Evolutionary conservation across 768 basidiomycete species (phyloP).

Genomic region (Lactarius psammicola): DNA sequence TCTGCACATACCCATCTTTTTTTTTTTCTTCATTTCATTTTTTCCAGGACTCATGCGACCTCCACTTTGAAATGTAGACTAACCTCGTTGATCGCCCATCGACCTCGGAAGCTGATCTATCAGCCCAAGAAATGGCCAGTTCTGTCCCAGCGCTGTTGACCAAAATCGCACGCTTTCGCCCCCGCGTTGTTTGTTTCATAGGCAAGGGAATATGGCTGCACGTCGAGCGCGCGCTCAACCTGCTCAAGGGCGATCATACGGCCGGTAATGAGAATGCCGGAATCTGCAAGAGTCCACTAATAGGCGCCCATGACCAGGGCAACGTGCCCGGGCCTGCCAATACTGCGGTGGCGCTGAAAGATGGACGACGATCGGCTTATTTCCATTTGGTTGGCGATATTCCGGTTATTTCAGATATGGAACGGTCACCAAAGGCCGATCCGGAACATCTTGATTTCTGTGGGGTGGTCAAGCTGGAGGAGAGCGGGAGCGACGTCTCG

Average conservation of each 20-base stretch:
- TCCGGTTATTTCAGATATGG: neutral
- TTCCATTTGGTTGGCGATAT: neutral
- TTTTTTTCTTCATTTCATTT: neutral
- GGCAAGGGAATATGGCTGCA: slow-evolving; percentile 65
- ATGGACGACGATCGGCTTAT: neutral
- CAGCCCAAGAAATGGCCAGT: slow-evolving; percentile 47
- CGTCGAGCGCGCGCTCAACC: slow-evolving; percentile 36
- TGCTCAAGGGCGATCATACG: neutral
- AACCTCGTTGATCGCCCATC: slow-evolving; percentile 74
- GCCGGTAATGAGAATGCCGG: neutral
- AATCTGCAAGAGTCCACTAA: neutral
- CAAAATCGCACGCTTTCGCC: slow-evolving; percentile 58
- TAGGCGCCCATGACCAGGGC: neutral
- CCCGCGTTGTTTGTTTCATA: slow-evolving; percentile 73
- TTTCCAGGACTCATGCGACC: neutral
- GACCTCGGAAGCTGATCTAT: slow-evolving; percentile 57
- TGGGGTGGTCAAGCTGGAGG: neutral
- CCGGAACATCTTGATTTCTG: neutral
- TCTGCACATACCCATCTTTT: neutral
- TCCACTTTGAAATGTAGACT: slow-evolving; percentile 47
- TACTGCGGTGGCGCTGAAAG: neutral
- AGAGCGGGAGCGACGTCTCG: neutral
- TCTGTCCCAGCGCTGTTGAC: slow-evolving; percentile 56
- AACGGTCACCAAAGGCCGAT: slow-evolving; percentile 6
- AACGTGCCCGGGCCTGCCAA: neutral